Evolutionary conservation across 306 rosid species (phyloP), one percentile per base, ranked within the genome.

Genomic region (Sechiopsis laciniata): DNA sequence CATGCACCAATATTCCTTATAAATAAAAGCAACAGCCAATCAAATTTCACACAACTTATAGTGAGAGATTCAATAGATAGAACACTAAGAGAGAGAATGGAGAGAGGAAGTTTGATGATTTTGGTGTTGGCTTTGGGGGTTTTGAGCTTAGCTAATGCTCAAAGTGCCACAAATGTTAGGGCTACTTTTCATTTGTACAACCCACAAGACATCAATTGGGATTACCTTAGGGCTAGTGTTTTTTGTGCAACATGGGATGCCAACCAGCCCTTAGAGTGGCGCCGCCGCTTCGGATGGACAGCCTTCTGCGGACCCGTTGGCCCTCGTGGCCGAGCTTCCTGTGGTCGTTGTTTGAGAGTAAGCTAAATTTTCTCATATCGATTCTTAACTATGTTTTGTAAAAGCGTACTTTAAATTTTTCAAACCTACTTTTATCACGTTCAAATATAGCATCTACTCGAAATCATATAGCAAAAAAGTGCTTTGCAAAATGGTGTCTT

Each of bases 241-340:
- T 26, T 29, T 56, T 4, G 84, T 75, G 19, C 72, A 6, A 66
- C 72, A 40, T 66, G 72, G 72, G 72, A 66, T 66, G 72, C 72
- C 10, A 45, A 66, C 55, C 20, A 62, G 79, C 54, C 81, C 71
- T 64, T 83, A 1, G 81, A 84, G 19, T 84, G 95, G 89, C 88
- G 89, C 10, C 85, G 79, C 73, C 82, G 72, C n/a, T 83, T 79
- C 16, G 89, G 87, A 1, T 86, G 94, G 89, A 88, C 89, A 0
- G 80, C 94, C 29, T 88, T 84, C 9, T 86, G 94, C 19, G 89
- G 87, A 1, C 90, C 90, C 3, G 78, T 3, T 5, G 94, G 94
- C 0, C 87, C 84, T 73, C 83, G 68, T 0, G 88, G 84, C 7
- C 72, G 26, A 56, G 78, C 66, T 13, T 55, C 89, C 13, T 83